Base-by-base conservation (phyloP, 2,329 filamentous ascomycete genomes). In the Ilyonectria robusta region DNA sequence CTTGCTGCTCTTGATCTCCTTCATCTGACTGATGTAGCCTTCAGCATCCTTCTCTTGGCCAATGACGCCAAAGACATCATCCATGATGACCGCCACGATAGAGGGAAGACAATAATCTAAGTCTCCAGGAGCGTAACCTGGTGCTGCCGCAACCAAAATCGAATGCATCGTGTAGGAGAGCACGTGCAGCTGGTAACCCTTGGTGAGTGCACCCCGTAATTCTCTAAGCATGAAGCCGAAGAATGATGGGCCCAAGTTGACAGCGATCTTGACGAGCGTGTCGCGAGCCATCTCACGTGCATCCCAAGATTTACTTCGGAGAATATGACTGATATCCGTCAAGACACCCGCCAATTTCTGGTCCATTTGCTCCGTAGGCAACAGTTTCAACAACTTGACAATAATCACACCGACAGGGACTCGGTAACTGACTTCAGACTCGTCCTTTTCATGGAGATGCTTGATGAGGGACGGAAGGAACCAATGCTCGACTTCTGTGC, bases 41-140 rank as follows among this genome's bases (percentile, higher is more conserved):
- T 98, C 94, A 0, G 95, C 95, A 75, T 99, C 96, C 81, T 99
- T 99, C 78, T 99, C 95, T 81, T 97, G 93, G 2, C 96, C 96
- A 37, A 93, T 92, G 6, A 91, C 89, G 33, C 97, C 97, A 77
- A 99, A 99, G 13, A 97, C 96, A 78, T 99, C 97, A 76, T 99
- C 96, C 93, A 99, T 96, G 70, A 98, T 92, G 48, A 99, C 89
- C 1, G 89, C 87, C 51, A 97, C 91, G 48, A 98, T 90, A 11
- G 92, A 87, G 3, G 88, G 84, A 9, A 98, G 84, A 76, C 95
- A 97, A 77, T 98, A 95, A 77, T 99, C 94, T 33, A 99, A 84
- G 73, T 95, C 94, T 26, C 97, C 96, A 19, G 94, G 91, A 46
- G 89, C 85, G 75, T 94, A 93, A 2, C 89, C 86, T 10, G 94